Conservation (phyloP, 2,329 filamentous ascomycete species). For the Aspergillus tubingensis region DNA sequence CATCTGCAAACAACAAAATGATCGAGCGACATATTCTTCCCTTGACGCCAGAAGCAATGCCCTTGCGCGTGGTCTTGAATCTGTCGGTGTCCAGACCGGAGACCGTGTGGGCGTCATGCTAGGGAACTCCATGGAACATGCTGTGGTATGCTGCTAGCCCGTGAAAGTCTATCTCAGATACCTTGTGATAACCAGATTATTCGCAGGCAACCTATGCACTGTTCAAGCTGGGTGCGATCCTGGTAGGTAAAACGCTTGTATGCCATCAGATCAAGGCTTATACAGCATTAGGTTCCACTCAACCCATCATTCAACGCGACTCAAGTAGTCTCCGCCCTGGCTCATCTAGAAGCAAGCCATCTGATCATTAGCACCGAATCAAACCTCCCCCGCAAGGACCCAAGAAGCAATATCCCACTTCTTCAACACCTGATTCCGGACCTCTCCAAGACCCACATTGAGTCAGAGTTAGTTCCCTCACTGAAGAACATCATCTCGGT, state of each 20-base stretch:
- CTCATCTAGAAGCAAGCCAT: constrained; percentile 71
- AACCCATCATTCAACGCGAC: constrained; percentile 83
- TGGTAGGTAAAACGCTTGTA: constrained; percentile 54
- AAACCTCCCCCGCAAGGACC: constrained; percentile 69
- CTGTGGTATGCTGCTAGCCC: constrained; percentile 56
- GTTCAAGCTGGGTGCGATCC: constrained; percentile 90
- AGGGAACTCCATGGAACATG: constrained; percentile 83
- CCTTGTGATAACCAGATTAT: constrained; percentile 1
- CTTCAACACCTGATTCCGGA: constrained; percentile 57
- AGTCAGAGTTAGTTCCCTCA: constrained; percentile 65
- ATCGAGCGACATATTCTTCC: constrained; percentile 68
- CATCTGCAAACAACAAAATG: constrained; percentile 63
- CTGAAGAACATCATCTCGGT: constrained; percentile 73
- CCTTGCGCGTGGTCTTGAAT: constrained; percentile 69
- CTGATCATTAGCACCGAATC: constrained; percentile 86
- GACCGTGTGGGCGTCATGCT: constrained; percentile 83
- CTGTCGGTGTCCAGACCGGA: constrained; percentile 74
- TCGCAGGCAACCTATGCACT: constrained; percentile 71
- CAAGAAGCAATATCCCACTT: constrained; percentile 61
- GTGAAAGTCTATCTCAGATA: background rate
- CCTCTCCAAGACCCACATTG: constrained; percentile 45
- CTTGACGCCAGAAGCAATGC: constrained; percentile 77
- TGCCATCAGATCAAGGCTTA: background rate
- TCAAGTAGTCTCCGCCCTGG: constrained; percentile 77
- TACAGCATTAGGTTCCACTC: constrained; percentile 65